phyloP scores from a whole-genome alignment of 148 eudicot species.

The Rhododendron henanense region DNA sequence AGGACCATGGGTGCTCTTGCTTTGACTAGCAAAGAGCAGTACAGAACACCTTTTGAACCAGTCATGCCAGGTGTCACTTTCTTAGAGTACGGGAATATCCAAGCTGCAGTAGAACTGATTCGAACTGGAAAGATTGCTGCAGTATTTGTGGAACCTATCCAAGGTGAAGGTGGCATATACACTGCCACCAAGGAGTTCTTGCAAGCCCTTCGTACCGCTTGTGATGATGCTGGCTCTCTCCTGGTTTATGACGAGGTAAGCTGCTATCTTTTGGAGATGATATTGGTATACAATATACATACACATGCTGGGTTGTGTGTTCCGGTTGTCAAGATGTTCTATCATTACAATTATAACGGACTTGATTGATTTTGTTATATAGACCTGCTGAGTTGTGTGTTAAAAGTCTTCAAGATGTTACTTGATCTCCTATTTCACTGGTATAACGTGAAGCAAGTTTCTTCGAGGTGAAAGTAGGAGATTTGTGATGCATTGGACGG shows the following conservation, averaged over 20 bases:
- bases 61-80: conserved; percentile 92
- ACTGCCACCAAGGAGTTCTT: conserved; percentile 81
- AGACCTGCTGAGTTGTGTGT: not conserved
- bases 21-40: conserved; percentile 88
- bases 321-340: not conserved
- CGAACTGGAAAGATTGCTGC: conserved; percentile 72
- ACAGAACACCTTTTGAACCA: conserved; percentile 81
- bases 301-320: not conserved
- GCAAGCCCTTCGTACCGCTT: conserved; percentile 63
- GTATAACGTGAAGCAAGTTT: not conserved
- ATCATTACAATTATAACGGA: not conserved
- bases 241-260: conserved; percentile 89
- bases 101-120: conserved; percentile 60
- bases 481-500: not conserved
- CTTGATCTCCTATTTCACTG: not conserved
- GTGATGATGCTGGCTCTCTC: conserved; percentile 73
- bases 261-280: not conserved
- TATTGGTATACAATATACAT: not conserved
- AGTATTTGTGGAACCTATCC: conserved; percentile 93
- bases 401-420: not conserved
- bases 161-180: conserved; percentile 95
- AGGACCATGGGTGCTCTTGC: conserved; percentile 92
- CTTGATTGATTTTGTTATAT: not conserved
- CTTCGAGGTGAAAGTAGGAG: not conserved
- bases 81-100: conserved; percentile 64